These are phyloP conservation scores for Xylariaceae sp. DNA, from an alignment of 2,329 filamentous ascomycete species.

Conservation along the genomic window DNA sequence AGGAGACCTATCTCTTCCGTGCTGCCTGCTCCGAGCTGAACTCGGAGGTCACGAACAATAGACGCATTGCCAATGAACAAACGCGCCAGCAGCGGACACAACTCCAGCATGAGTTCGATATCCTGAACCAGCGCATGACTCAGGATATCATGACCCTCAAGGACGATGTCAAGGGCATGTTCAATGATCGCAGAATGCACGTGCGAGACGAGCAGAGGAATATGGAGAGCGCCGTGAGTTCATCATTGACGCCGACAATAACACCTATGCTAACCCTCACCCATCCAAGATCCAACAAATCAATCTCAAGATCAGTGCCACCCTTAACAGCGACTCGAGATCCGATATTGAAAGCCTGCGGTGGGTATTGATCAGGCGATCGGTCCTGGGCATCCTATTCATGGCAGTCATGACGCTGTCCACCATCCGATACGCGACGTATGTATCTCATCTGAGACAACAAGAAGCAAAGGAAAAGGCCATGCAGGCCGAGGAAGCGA, in stretches of 20 bases:
- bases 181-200: conserved; percentile 91
- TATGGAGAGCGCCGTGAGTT: conserved; percentile 69
- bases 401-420: conserved; percentile 58
- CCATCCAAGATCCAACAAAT: conserved; percentile 72
- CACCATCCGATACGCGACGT: conserved; percentile 56
- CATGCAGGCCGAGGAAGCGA: conserved; percentile 40
- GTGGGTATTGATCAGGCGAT: conserved; percentile 70
- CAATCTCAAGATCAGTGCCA: conserved; percentile 92
- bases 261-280: conserved; percentile 1
- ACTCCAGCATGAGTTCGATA: conserved; percentile 93
- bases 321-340: conserved; percentile 82
- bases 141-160: conserved; percentile 79
- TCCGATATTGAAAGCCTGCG: conserved; percentile 86
- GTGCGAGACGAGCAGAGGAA: conserved; percentile 82
- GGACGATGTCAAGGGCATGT: conserved; percentile 91
- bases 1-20: conserved; percentile 86
- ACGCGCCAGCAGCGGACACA: conserved; percentile 78
- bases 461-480: conserved; percentile 41
- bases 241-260: background rate
- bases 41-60: conserved; percentile 76
- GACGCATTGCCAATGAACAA: conserved; percentile 71
- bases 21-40: conserved; percentile 89
- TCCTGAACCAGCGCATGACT: conserved; percentile 74
- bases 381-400: conserved; percentile 60
- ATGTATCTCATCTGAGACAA: conserved; percentile 46